These are phyloP conservation scores for Dinochytrium kinnereticum DNA, from an alignment of 371 early-diverging fungal genomes.

Conservation along the genomic window DNA sequence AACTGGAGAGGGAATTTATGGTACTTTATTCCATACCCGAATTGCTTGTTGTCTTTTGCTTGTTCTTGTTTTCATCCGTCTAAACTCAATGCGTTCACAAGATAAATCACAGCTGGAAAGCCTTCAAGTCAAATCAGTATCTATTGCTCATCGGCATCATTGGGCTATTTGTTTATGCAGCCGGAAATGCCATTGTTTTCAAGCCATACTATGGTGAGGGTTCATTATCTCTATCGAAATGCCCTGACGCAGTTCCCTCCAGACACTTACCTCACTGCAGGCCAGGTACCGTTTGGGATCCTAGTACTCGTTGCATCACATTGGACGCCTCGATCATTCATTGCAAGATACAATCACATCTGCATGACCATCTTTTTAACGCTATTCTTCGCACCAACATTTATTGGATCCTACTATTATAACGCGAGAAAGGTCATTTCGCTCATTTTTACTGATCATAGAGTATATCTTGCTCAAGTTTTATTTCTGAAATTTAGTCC, in stretches of 20 bases:
- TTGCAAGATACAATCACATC: not conserved
- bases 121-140: not conserved
- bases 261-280: not conserved
- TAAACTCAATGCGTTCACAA: too few relatives aligned
- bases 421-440: not conserved
- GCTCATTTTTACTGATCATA: not conserved
- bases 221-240: not conserved
- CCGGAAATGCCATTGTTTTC: not conserved
- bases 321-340: not conserved
- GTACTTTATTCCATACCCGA: not conserved
- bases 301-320: not conserved
- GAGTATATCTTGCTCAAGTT: not conserved
- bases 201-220: not conserved
- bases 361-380: not conserved
- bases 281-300: not conserved
- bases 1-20: not conserved
- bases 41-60: not conserved
- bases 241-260: not conserved
- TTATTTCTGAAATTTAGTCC: too few relatives aligned
- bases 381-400: not conserved
- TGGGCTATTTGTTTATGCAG: not conserved
- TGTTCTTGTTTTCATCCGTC: not conserved
- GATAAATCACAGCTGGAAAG: not conserved
- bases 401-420: not conserved
- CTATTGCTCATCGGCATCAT: not conserved